Conservation (phyloP, 768 basidiomycete species). For the Naematelia encephala region DNA sequence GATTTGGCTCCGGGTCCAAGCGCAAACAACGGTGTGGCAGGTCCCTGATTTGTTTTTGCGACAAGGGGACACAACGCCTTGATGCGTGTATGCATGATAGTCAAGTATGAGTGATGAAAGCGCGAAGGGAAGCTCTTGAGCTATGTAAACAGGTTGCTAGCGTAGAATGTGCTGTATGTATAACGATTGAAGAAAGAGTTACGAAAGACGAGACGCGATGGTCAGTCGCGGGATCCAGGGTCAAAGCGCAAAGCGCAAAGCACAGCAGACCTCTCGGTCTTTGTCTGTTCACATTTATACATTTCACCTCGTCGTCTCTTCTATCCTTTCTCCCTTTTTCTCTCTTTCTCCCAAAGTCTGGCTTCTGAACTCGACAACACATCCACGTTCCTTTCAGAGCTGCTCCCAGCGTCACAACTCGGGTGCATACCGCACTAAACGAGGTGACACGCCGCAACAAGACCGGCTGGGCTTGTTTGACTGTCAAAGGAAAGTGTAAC, state of each 20-base stretch:
- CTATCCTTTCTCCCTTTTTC: not conserved
- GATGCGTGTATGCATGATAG: not conserved
- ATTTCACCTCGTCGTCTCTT: not conserved
- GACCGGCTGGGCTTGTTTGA: not conserved
- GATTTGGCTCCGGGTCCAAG: not conserved
- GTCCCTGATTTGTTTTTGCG: not conserved
- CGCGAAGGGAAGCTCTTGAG: no score
- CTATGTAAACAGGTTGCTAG: no score
- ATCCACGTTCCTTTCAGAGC: no score
- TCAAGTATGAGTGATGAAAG: no score
- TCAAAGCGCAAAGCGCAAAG: not conserved
- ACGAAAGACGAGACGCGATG: no score
- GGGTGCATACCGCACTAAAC: not conserved
- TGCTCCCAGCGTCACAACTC: not conserved
- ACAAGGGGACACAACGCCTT: no score
- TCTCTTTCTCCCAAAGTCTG: not conserved
- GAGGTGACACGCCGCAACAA: not conserved
- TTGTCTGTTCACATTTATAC: not conserved
- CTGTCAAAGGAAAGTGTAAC: not conserved
- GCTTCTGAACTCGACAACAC: no score
- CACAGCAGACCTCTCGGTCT: no score
- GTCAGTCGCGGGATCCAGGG: no score
- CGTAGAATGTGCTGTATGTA: no score
- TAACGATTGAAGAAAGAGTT: no score
- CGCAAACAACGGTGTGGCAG: not conserved